Evolutionary conservation across 345 rosid genomes (phyloP).

Genomic region (Iberis pinnata): DNA sequence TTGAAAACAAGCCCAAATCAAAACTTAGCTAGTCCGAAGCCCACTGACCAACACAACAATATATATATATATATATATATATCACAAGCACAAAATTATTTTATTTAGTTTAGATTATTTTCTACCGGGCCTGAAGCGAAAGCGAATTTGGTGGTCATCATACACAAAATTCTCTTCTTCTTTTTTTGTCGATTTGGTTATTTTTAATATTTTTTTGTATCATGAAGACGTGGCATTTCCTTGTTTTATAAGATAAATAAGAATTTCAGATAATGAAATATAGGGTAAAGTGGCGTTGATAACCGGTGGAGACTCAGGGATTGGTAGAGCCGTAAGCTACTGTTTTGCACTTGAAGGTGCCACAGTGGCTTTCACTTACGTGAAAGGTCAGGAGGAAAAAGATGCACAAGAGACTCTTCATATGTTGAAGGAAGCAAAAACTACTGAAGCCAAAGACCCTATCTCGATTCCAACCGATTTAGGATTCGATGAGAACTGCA

Average conservation of each 20-base stretch:
- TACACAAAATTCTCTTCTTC: too few species aligned
- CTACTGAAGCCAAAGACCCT: slow-evolving; percentile 51
- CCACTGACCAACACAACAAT: too few species aligned
- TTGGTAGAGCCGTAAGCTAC: slow-evolving; percentile 59
- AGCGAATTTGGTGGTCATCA: too few species aligned
- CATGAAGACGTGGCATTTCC: too few species aligned
- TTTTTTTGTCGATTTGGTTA: too few species aligned
- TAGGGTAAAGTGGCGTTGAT: slow-evolving; percentile 75
- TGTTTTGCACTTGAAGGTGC: slow-evolving; percentile 55
- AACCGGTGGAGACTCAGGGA: slow-evolving; percentile 82
- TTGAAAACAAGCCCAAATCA: too few species aligned
- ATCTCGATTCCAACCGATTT: slow-evolving; percentile 48
- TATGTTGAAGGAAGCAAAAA: slow-evolving; percentile 38
- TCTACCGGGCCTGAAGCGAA: too few species aligned
- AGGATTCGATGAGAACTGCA: slow-evolving; percentile 66
- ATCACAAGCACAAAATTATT: too few species aligned
- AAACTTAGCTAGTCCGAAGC: too few species aligned
- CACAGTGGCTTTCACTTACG: slow-evolving; percentile 65
- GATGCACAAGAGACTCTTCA: slow-evolving; percentile 57
- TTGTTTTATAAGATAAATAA: not conserved
- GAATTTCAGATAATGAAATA: not conserved
- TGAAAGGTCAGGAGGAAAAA: slow-evolving; percentile 55
- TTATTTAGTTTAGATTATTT: too few species aligned
- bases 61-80: too few species aligned
- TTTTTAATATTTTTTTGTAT: too few species aligned